Base-by-base conservation (phyloP, 805 yeast species). In the Blastobotrys attinorum region DNA sequence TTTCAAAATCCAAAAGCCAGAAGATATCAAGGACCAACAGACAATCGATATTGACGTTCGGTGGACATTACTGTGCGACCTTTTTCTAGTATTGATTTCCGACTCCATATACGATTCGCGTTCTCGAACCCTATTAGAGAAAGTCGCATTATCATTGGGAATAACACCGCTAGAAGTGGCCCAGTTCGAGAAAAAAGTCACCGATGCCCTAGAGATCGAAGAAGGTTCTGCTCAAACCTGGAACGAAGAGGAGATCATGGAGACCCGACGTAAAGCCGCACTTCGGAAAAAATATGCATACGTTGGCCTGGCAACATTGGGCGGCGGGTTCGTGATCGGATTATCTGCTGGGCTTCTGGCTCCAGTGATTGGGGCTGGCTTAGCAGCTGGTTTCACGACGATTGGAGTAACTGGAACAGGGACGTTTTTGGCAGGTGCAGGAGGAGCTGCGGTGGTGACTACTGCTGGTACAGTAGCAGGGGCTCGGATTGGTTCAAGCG, bases 311-410 rank as follows among this genome's bases (percentile, higher is more conserved):
- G 99, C 99, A 0, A 92, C 97, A 5, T 72, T 89, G 13, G 97
- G 97, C 22, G 99, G 99, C 2, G 89, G 96, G 1, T 67, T 92
- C 18, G 95, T 92, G 1, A 76, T 92, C 46, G 99, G 99, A 1
- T 68, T 92, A 16, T 86, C 96, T 47, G 97, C 96, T 6, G 99
- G 99, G 4, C 64, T 92, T 36, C 66, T 92, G 37, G 98, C 98
- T 0, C 99, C 99, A 0, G 95, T 94, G 2, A 94, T 92, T 56
- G 97, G 97, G 40, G 97, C 97, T 1, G 99, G 99, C 56, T 59
- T 92, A 22, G 98, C 97, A 1, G 97, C 97, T 3, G 99, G 97
- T 13, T 69, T 92, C 33, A 81, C 97, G 1, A 92, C 98, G 0
- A 77, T 90, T 18, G 99, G 99, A 25, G 83, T 94, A 18, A 71